A percentile compares a stretch with the other conserved stretches of the same genome.
phyloP scores from a whole-genome alignment of 2,329 filamentous ascomycete species.

The Aspergillus niger region DNA sequence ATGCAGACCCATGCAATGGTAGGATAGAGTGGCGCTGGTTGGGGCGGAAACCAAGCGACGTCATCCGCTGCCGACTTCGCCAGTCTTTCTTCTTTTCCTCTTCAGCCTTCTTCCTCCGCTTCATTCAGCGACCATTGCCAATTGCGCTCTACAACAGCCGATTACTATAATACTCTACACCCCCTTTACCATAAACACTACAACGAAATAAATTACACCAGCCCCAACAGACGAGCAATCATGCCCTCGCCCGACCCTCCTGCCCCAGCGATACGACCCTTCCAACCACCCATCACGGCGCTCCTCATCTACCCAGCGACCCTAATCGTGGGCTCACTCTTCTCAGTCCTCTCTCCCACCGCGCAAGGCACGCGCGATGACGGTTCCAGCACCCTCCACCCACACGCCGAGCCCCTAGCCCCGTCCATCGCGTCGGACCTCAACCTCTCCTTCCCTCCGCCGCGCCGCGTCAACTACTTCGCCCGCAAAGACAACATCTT shows the following conservation, averaged over 20 bases:
- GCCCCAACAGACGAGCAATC: neutral
- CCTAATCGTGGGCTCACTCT: conserved; percentile 78
- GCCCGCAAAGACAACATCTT: conserved; percentile 90
- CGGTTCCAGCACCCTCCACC: conserved; percentile 15
- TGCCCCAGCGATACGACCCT: conserved; percentile 9
- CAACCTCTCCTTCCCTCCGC: conserved; percentile 23
- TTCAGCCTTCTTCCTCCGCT: neutral
- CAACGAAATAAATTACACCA: neutral
- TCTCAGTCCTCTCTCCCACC: conserved; percentile 73
- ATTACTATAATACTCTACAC: neutral
- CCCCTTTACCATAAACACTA: neutral
- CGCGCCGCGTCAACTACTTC: conserved; percentile 67
- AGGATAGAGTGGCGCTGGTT: neutral
- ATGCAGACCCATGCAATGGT: neutral
- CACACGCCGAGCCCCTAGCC: conserved; percentile 49
- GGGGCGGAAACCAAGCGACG: conserved; percentile 6
- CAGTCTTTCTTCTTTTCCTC: conserved; percentile 11
- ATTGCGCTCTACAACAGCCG: neutral
- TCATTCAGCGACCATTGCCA: no score
- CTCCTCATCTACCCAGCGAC: conserved; percentile 75
- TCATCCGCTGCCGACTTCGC: conserved; percentile 8
- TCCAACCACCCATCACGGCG: conserved; percentile 39
- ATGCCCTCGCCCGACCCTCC: conserved; percentile 13
- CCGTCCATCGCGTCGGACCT: conserved; percentile 35
- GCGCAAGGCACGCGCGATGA: conserved; percentile 50